Evolutionary conservation across 2,329 filamentous ascomycete species (phyloP).

Genomic region (Penicillium sp.): DNA sequence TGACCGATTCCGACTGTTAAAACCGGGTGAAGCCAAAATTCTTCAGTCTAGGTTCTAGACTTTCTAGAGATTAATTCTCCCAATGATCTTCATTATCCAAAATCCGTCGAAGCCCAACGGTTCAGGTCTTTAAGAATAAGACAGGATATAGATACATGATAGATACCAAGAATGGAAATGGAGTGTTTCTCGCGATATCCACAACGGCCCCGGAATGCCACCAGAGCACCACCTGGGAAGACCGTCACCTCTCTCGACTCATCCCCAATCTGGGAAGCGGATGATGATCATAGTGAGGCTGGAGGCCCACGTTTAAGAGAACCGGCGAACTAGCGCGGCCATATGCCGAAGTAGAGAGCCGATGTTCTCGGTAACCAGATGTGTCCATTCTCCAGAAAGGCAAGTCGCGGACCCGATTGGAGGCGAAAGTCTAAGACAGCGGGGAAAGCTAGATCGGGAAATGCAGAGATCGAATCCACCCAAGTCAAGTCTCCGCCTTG

Average conservation of each 20-base stretch:
- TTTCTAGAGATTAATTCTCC: neutral
- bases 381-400: neutral
- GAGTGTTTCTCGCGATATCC: neutral
- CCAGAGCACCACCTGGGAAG: neutral
- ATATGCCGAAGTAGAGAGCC: neutral
- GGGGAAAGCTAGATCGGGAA: too few relatives aligned
- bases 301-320: too few relatives aligned
- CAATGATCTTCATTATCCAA: too few relatives aligned
- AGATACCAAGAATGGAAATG: neutral
- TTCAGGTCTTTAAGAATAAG: too few relatives aligned
- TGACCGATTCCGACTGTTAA: neutral
- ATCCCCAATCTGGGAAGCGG: neutral
- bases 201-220: neutral
- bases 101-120: too few relatives aligned
- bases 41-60: neutral
- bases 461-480: too few relatives aligned
- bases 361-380: neutral
- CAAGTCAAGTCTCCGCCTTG: too few relatives aligned
- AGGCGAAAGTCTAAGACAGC: too few relatives aligned
- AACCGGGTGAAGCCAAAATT: neutral
- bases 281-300: too few relatives aligned
- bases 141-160: neutral
- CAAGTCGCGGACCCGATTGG: too few relatives aligned
- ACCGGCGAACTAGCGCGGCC: neutral
- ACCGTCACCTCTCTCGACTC: neutral